These are phyloP conservation scores for Neoboletus magnificus DNA, from an alignment of 768 basidiomycete genomes.

Conservation along the genomic window DNA sequence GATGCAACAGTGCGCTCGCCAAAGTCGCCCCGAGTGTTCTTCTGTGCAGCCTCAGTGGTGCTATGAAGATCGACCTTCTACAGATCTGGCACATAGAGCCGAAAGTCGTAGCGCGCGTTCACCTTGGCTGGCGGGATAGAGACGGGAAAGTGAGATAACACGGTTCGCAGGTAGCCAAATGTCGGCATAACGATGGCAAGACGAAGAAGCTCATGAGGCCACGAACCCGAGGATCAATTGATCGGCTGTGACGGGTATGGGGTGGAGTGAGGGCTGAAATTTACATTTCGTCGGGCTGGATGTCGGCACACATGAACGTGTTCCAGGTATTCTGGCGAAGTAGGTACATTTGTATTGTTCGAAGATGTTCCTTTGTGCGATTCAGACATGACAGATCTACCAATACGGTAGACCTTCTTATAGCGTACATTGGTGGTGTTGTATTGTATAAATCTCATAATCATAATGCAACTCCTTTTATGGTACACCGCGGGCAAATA, in stretches of 20 bases:
- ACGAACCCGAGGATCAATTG: neutral
- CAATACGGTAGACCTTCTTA: no score
- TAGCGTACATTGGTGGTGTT: no score
- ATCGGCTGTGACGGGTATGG: neutral
- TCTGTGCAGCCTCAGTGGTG: no score
- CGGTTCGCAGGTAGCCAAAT: neutral
- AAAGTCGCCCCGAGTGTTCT: no score
- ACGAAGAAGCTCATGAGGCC: neutral
- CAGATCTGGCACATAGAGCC: neutral
- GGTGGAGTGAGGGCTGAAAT: neutral
- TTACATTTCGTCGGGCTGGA: no score
- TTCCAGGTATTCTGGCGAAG: no score
- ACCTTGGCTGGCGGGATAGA: neutral
- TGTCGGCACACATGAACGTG: no score
- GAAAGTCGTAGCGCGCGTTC: neutral
- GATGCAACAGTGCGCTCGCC: no score
- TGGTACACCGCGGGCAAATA: no score
- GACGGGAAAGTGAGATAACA: neutral
- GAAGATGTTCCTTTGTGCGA: neutral
- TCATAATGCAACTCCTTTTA: no score
- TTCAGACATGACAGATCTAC: neutral
- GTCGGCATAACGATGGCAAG: neutral
- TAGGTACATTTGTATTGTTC: no score
- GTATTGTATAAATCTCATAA: no score
- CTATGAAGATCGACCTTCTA: neutral